These are phyloP conservation scores for Aspergillus sp. DNA, from an alignment of 2,329 filamentous ascomycete genomes.

Conservation along the genomic window DNA sequence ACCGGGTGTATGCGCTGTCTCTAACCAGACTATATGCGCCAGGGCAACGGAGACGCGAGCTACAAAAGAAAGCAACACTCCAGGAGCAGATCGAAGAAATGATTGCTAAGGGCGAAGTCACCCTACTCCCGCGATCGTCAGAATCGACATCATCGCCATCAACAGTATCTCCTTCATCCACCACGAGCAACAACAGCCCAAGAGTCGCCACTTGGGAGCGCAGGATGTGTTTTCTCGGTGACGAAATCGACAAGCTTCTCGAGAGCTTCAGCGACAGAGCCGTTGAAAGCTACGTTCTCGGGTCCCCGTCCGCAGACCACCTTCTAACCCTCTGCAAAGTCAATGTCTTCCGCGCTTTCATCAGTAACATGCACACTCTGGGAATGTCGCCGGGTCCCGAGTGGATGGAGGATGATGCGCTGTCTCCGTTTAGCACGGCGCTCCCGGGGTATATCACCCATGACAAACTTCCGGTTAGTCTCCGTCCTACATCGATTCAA, in stretches of 20 bases:
- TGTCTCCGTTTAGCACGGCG: slow-evolving; percentile 26
- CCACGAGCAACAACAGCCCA: neutral
- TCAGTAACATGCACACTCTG: slow-evolving; percentile 28
- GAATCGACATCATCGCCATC: neutral
- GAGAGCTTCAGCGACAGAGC: slow-evolving; percentile 22
- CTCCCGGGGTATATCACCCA: slow-evolving; percentile 9
- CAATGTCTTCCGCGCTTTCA: slow-evolving; percentile 38
- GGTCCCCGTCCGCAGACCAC: slow-evolving; percentile 31
- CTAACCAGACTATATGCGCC: too few species aligned
- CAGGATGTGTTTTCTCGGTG: slow-evolving; percentile 1
- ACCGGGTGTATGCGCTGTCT: neutral
- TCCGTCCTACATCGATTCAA: slow-evolving; percentile 43
- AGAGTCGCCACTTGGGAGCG: neutral
- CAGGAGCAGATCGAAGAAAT: slow-evolving; percentile 3
- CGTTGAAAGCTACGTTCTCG: slow-evolving; percentile 25
- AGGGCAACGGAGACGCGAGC: slow-evolving; percentile 25
- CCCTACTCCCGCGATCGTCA: neutral
- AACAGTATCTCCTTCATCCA: neutral
- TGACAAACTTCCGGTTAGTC: slow-evolving; percentile 23
- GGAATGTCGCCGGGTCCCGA: slow-evolving; percentile 20
- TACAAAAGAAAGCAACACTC: slow-evolving; percentile 2
- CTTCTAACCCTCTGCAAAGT: slow-evolving; percentile 35
- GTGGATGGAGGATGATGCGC: slow-evolving; percentile 28
- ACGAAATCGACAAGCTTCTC: slow-evolving; percentile 14
- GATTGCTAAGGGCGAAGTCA: slow-evolving; percentile 5